Evolutionary conservation across 2,329 filamentous ascomycete genomes (phyloP).

Genomic region (Salinomyces thailandicus): DNA sequence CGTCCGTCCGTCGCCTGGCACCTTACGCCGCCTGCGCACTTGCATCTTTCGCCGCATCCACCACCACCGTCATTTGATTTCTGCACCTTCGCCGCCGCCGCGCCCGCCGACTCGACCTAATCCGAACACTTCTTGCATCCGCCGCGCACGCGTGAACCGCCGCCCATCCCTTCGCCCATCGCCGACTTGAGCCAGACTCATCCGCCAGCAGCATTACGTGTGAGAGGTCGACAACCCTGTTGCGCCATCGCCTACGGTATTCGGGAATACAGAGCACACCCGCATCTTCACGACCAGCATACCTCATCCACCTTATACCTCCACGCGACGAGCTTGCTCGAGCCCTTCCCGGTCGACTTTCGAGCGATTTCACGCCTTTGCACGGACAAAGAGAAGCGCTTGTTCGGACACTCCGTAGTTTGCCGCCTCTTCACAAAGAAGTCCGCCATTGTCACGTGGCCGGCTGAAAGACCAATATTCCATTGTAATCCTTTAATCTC

Average conservation of each 20-base stretch:
- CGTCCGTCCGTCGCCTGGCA: background rate
- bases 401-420: slow-evolving; percentile 2
- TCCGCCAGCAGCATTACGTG: background rate
- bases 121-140: background rate
- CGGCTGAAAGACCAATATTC: slow-evolving; percentile 15
- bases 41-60: slow-evolving; percentile 5
- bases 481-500: slow-evolving; percentile 26
- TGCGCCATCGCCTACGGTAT: too few relatives aligned
- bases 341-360: too few relatives aligned
- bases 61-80: slow-evolving; percentile 1
- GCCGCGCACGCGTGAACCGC: background rate
- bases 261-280: background rate
- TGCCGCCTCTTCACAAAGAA: too few relatives aligned
- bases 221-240: too few relatives aligned
- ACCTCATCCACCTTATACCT: background rate
- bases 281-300: too few relatives aligned
- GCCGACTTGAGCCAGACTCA: slow-evolving; percentile 6
- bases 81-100: background rate
- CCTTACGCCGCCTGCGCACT: background rate
- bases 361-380: slow-evolving; percentile 1
- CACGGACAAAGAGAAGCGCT: slow-evolving; percentile 6
- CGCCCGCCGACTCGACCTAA: background rate
- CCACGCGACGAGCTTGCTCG: background rate
- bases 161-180: background rate
- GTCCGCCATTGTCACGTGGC: slow-evolving; percentile 6